Evolutionary conservation across 148 eudicot genomes (phyloP), one percentile per base, ranked within the genome.

Genomic region (Amaranthus hypochondriacus): DNA sequence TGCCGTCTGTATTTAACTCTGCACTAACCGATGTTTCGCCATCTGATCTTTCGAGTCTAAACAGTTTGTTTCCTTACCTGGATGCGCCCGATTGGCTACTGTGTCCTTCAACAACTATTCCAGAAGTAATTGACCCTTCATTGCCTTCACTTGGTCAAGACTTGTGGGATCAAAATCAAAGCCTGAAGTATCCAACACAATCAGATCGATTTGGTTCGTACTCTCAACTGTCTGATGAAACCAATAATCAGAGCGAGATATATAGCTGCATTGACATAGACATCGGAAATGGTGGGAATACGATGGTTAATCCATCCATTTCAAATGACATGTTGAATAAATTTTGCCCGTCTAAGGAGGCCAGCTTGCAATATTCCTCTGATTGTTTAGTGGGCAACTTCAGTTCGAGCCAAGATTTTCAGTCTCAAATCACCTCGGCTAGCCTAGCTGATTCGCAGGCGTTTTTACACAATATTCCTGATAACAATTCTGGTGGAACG

Each of bases 341-440:
- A 11, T 84, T 89, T 54, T 78, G 84, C 73, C 68, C 79, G 6
- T 75, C 88, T 46, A 90, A 90, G 79, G 89, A 84, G 52, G 77
- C 75, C 2, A 79, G 83, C 64, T 90, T 92, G 69, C 96, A 81
- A 73, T 89, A 86, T 63, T 87, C 89, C 13, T 87, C 93, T 5
- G 89, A 84, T 75, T 88, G 82, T 85, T 75, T 88, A n/a, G 71
- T 90, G 48, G 83, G 91, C 0, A 90, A 84, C 83, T 86, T 89
- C 46, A 78, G 89, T 75, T 78, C 89, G 8, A 92, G 86, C 80
- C 96, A 92, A 69, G 98, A 93, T 82, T 86, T 88, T 66, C 97
- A 88, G 73, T 93, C 98, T 44, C 94, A 93, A 78, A 93, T 93
- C 42, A 93, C 96, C 12, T 81, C 92, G 1, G 90, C 89, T 10